Conservation (phyloP, 2,329 filamentous ascomycete genomes). For the Penicillium corylophilum region DNA sequence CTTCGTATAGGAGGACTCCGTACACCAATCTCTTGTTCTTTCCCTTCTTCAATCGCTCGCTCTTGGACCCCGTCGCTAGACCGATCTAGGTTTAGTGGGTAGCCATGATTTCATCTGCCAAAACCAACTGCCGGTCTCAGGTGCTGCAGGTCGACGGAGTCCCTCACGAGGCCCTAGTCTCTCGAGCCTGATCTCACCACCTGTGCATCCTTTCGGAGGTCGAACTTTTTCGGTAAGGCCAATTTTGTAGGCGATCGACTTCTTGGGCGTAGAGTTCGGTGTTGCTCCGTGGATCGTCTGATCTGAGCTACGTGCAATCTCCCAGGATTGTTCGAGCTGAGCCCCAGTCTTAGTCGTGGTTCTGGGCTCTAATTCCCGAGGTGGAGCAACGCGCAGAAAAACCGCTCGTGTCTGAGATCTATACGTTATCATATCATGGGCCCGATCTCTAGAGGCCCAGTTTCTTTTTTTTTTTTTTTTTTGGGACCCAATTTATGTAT, state of each 20-base stretch:
- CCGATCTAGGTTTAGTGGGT: slow-evolving; percentile 12
- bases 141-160: not conserved
- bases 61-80: slow-evolving; percentile 5
- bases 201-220: slow-evolving; percentile 6
- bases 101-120: slow-evolving; percentile 8
- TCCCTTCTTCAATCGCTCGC: not conserved
- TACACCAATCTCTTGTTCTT: not conserved
- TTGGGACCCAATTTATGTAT: slow-evolving; percentile 4
- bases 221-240: slow-evolving; percentile 1
- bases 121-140: slow-evolving; percentile 19
- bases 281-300: too few species aligned
- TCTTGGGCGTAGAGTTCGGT: too few species aligned
- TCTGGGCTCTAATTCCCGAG: not conserved
- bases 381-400: not conserved
- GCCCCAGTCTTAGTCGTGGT: not conserved
- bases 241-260: too few species aligned
- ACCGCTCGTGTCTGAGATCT: not conserved
- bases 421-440: not conserved
- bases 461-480: not conserved
- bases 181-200: not conserved
- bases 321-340: not conserved
- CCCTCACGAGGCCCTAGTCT: too few species aligned
- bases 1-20: not conserved
- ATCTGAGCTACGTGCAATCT: not conserved
- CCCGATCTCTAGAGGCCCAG: not conserved